phyloP scores from a whole-genome alignment of 768 basidiomycete species.

The Suillus americanus region DNA sequence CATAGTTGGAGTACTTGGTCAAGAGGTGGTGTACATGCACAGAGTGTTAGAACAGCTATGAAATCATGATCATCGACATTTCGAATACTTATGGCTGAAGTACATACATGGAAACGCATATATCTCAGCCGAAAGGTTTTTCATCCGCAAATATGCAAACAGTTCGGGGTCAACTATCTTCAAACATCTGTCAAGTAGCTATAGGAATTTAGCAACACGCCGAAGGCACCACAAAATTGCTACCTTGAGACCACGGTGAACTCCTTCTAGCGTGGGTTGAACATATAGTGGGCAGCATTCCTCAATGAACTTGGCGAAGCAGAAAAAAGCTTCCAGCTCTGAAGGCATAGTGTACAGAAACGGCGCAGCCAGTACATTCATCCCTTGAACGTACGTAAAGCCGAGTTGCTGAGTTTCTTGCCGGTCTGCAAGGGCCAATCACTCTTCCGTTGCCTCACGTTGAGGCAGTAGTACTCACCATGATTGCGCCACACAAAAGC shows the following conservation, averaged over 20 bases:
- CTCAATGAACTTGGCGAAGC: constrained; percentile 96
- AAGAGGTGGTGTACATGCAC: constrained; percentile 95
- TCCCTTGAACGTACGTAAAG: constrained; percentile 98
- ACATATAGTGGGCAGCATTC: constrained; percentile 95
- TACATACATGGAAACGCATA: constrained; percentile 95
- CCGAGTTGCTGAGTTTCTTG: constrained; percentile 77
- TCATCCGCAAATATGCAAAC: constrained; percentile 76
- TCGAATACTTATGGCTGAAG: not conserved
- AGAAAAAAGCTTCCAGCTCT: constrained; percentile 97
- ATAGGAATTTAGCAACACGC: constrained; percentile 3
- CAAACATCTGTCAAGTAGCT: constrained; percentile 93
- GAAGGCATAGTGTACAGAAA: constrained; percentile 98
- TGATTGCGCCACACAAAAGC: constrained; percentile 97
- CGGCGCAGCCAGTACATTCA: constrained; percentile 98
- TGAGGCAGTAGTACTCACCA: constrained; percentile 43
- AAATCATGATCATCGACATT: constrained; percentile 6
- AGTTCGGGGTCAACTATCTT: constrained; percentile 89
- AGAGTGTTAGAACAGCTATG: constrained; percentile 87
- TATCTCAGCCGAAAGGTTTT: constrained; percentile 92
- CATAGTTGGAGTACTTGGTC: constrained; percentile 93
- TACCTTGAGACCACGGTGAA: constrained; percentile 92
- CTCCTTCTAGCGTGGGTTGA: constrained; percentile 92
- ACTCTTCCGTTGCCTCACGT: not conserved
- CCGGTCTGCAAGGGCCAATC: constrained; percentile 47
- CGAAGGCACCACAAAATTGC: constrained; percentile 16